Evolutionary conservation across 1,139 yeast species (phyloP).

Genomic region (Blastobotrys ciferrii): DNA sequence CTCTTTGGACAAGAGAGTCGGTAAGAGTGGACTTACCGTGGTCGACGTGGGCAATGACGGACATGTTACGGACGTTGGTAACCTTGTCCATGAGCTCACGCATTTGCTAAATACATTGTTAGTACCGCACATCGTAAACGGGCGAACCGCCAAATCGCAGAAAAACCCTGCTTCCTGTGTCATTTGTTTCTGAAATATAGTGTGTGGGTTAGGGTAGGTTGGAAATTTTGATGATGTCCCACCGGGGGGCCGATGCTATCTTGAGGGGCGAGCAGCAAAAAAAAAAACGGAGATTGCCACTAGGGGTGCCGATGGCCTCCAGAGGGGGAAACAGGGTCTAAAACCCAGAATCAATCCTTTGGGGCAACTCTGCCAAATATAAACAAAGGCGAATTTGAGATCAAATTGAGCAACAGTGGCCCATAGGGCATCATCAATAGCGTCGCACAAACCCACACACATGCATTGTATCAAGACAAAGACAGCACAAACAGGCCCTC

Average conservation of each 20-base stretch:
- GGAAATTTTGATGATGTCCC: neutral
- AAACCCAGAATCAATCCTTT: neutral
- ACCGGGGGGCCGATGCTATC: neutral
- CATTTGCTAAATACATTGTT: constrained; percentile 56
- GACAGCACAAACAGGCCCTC: neutral
- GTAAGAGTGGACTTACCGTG: constrained; percentile 99
- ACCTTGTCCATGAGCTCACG: constrained; percentile 99
- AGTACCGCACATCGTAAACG: no score
- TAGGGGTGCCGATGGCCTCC: neutral
- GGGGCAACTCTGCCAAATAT: neutral
- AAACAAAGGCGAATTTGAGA: neutral
- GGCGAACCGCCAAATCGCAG: neutral
- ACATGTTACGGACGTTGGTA: constrained; percentile 99
- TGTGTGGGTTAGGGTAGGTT: neutral
- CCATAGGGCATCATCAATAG: neutral
- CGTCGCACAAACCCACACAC: neutral
- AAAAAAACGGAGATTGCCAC: neutral
- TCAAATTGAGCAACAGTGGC: neutral
- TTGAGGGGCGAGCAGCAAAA: neutral
- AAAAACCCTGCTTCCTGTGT: neutral
- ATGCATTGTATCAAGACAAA: neutral
- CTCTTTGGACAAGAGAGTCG: constrained; percentile 97
- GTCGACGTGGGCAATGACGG: constrained; percentile 99
- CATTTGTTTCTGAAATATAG: neutral
- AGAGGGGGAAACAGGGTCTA: neutral